phyloP scores from a whole-genome alignment of 208 protist genomes.

The Trypanosoma cruzi region DNA sequence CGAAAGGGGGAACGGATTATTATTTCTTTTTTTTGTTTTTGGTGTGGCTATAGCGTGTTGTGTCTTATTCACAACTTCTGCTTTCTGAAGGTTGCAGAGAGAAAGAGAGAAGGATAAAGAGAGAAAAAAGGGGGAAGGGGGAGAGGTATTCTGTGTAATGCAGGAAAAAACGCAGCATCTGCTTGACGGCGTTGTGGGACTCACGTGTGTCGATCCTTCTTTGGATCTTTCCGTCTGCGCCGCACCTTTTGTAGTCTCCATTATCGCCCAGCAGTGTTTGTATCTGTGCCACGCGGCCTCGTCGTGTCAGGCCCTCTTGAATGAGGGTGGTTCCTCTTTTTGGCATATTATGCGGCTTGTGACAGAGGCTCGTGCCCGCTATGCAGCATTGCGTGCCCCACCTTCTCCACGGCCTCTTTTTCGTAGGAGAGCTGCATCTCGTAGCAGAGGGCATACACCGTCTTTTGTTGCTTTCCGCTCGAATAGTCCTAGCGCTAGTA shows the following conservation, averaged over 20 bases:
- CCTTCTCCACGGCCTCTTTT: slow-evolving; percentile 1
- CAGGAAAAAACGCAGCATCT: slow-evolving; percentile 47
- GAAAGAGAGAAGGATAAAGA: slow-evolving; percentile 5
- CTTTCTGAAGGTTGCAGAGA: background rate
- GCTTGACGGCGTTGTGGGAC: slow-evolving; percentile 49
- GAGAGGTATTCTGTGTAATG: background rate
- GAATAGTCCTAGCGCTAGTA: background rate
- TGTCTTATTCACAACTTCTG: slow-evolving; percentile 14
- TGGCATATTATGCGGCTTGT: slow-evolving; percentile 41
- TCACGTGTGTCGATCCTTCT: slow-evolving; percentile 55
- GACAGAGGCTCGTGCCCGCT: slow-evolving; percentile 33
- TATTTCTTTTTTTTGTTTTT: background rate
- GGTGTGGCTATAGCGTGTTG: background rate
- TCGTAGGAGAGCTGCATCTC: background rate
- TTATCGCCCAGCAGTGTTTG: slow-evolving; percentile 63
- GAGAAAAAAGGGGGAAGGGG: background rate
- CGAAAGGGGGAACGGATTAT: background rate
- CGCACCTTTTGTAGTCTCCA: slow-evolving; percentile 53
- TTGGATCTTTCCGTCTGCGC: slow-evolving; percentile 43
- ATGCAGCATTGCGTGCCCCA: slow-evolving; percentile 9
- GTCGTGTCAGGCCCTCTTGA: slow-evolving; percentile 48
- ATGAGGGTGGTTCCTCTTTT: slow-evolving; percentile 53
- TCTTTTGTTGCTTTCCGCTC: background rate
- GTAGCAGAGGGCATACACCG: background rate
- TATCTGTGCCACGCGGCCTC: slow-evolving; percentile 59